Percentiles rank a stretch among this genome's conserved stretches.
Evolutionary conservation across 495 filamentous ascomycete species (phyloP).

Genomic region (Penicillium nucicola): DNA sequence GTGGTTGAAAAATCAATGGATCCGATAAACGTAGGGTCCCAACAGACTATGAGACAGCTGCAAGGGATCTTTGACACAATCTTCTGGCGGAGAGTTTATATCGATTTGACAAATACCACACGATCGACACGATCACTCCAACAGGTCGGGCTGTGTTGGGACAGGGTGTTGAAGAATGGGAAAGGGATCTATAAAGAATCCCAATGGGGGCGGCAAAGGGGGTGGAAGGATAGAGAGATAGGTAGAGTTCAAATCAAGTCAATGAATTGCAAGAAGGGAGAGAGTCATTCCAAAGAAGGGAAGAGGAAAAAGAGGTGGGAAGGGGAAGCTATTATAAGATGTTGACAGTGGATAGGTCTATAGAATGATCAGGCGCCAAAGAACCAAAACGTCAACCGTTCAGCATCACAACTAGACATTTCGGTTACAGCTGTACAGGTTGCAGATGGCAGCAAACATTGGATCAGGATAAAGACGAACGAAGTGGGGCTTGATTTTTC

Average conservation of each 20-base stretch:
- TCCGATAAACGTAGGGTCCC: slow-evolving; percentile 20
- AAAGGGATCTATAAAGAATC: slow-evolving; percentile 33
- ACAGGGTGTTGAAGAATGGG: slow-evolving; percentile 13
- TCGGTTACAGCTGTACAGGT: slow-evolving; percentile 45
- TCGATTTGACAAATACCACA: slow-evolving; percentile 1
- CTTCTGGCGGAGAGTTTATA: not conserved
- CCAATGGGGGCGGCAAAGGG: not conserved
- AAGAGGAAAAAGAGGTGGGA: slow-evolving; percentile 25
- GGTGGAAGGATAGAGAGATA: not conserved
- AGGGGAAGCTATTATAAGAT: slow-evolving; percentile 31
- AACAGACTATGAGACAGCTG: slow-evolving; percentile 24
- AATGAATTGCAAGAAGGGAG: slow-evolving; percentile 17
- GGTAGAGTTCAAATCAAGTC: not conserved
- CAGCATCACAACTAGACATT: slow-evolving; percentile 31
- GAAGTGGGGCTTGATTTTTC: slow-evolving; percentile 12
- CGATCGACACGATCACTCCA: not conserved
- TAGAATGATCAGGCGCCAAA: slow-evolving; percentile 40
- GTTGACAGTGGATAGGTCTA: slow-evolving; percentile 40
- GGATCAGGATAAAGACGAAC: slow-evolving; percentile 25
- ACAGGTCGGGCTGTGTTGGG: not conserved
- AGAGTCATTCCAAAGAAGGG: slow-evolving; percentile 15
- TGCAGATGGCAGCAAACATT: slow-evolving; percentile 42
- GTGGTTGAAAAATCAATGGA: slow-evolving; percentile 22
- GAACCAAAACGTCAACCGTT: slow-evolving; percentile 37
- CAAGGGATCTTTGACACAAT: slow-evolving; percentile 23